Base-by-base conservation (phyloP, 306 rosid genomes). In the Glycine soja region DNA sequence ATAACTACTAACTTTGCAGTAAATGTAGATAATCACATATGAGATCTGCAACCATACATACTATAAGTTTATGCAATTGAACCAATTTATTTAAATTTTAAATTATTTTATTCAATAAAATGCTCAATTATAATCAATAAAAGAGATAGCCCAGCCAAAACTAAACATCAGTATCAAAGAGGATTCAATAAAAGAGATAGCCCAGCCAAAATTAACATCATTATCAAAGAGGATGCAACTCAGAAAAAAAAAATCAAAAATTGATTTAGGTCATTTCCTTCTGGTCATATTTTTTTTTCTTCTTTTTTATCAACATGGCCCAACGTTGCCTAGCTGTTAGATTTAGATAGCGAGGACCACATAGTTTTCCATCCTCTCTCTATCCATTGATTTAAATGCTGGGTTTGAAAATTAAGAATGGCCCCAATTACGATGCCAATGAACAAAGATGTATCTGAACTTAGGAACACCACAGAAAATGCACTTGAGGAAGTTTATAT, bases 371-470 rank as follows among this genome's bases (percentile, higher is more conserved):
- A 40, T 7, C 19, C 10, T 63, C 10, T 65, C 50, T 38, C 50
- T 7, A n/a, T 66, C 32, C 14, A 15, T 42, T 3, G 7, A 8
- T 42, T 8, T 66, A 10, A 42, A 66, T 8, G 51, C 3, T 66
- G 72, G 72, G 72, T 52, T 66, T 66, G 2, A 15, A 66, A 36
- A 40, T 40, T 66, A 65, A 40, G 1, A 66, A 66, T 66, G 72
- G 72, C 32, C 72, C 72, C 52, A 66, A 66, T 66, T 15, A 40
- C 52, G 3, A 2, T 1, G 3, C 8, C 34, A 0, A 40, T 5
- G 71, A 65, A 65, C 50, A 40, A 7, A 8, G 46, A 34, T 38
- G 7, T 63, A 9, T 65, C 38, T 7, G 71, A 19, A 3, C 13
- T 65, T 36, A 1, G 19, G 19, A 64, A 13, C 9, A 62, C 68